Conservation (phyloP, 768 basidiomycete genomes). For the Myochromella boudieri region DNA sequence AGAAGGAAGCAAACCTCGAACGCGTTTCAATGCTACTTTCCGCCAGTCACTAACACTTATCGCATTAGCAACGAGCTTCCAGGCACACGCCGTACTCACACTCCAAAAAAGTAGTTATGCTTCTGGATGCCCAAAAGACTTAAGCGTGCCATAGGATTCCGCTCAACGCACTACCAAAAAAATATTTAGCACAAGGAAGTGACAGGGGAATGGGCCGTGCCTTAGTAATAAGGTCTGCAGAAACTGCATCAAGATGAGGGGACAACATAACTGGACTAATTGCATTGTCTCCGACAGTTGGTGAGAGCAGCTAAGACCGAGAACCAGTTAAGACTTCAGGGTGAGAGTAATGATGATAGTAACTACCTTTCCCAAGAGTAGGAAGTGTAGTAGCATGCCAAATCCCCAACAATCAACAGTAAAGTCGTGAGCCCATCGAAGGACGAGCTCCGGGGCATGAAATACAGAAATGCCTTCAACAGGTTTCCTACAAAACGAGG, state of each 20-base stretch:
- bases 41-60: slow-evolving; percentile 41
- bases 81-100: slow-evolving; percentile 36
- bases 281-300: too few species aligned
- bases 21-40: slow-evolving; percentile 27
- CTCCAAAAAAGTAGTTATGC: slow-evolving; percentile 48
- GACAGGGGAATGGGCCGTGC: too few species aligned
- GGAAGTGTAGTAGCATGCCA: slow-evolving; percentile 49
- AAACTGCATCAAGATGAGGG: slow-evolving; percentile 28
- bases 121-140: slow-evolving; percentile 38
- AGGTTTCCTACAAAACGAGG: slow-evolving; percentile 47
- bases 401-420: slow-evolving; percentile 63
- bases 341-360: too few species aligned
- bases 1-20: slow-evolving; percentile 32
- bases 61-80: slow-evolving; percentile 8
- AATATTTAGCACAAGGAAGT: too few species aligned
- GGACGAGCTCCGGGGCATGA: slow-evolving; percentile 51
- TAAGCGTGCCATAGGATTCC: slow-evolving; percentile 50
- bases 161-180: slow-evolving; percentile 48
- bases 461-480: slow-evolving; percentile 24
- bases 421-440: slow-evolving; percentile 54
- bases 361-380: slow-evolving; percentile 47
- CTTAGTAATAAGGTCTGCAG: slow-evolving; percentile 44
- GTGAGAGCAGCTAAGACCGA: too few species aligned
- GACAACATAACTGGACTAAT: too few species aligned
- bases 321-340: too few species aligned